These are phyloP conservation scores for Thalassiosira mediterranea DNA, from an alignment of 352 stramenopile species.

Conservation along the genomic window DNA sequence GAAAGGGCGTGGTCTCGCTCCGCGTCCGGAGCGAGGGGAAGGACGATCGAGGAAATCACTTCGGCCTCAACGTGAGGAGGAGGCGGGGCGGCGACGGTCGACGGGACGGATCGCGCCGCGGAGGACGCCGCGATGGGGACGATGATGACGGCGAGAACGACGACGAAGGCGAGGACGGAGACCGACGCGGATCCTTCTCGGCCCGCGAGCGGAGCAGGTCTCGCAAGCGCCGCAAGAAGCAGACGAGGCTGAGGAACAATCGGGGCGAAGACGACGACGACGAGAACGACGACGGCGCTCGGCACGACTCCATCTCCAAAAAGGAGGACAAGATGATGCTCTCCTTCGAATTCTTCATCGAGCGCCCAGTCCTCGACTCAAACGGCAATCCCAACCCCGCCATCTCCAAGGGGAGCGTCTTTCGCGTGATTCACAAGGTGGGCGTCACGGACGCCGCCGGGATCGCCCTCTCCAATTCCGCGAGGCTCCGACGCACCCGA, in stretches of 20 bases:
- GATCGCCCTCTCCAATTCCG: constrained; percentile 48
- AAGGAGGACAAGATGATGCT: constrained; percentile 49
- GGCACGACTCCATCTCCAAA: background rate
- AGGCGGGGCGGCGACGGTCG: too few relatives aligned
- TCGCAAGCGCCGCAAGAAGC: constrained; percentile 3
- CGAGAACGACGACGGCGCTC: too few relatives aligned
- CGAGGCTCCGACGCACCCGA: constrained; percentile 21
- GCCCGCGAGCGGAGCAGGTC: constrained; percentile 5
- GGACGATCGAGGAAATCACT: constrained; percentile 27
- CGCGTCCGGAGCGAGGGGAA: constrained; percentile 50
- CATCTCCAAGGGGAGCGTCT: constrained; percentile 8
- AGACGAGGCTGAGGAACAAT: background rate
- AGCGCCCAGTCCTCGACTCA: constrained; percentile 7
- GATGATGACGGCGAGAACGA: constrained; percentile 3
- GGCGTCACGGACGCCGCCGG: constrained; percentile 49
- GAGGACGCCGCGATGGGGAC: background rate
- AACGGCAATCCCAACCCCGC: constrained; percentile 6
- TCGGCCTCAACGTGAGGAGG: constrained; percentile 24
- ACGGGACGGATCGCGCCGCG: too few relatives aligned
- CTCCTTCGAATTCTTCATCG: constrained; percentile 48
- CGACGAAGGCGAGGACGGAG: background rate
- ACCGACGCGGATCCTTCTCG: constrained; percentile 3
- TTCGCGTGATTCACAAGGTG: constrained; percentile 64
- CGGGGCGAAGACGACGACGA: constrained; percentile 1
- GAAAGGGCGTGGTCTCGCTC: constrained; percentile 64